These are phyloP conservation scores for maize (Zea mays) DNA, from an alignment of 176 grass and related monocot species.

Conservation along the genomic window Zm-B73-REFERENCE-NAM-5.0 NC_050104.1:115335001-115335500, in stretches of 20 bases:
- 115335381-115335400: constrained; percentile 66
- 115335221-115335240: constrained; percentile 47
- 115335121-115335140: constrained; percentile 80
- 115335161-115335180: constrained; percentile 59
- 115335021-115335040: constrained; percentile 61
- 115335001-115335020: constrained; percentile 67
- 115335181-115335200: constrained; percentile 77
- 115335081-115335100: constrained; percentile 69
- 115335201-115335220: constrained; percentile 67
- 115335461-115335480: constrained; percentile 68
- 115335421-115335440: constrained; percentile 73
- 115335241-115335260: constrained; percentile 71
- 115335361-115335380: constrained; percentile 24
- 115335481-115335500: constrained; percentile 79
- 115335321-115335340: constrained; percentile 39
- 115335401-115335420: constrained; percentile 77
- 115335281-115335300: constrained; percentile 73
- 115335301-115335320: constrained; percentile 52
- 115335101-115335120: constrained; percentile 54
- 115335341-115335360: background rate
- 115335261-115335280: constrained; percentile 93
- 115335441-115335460: constrained; percentile 75
- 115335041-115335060: constrained; percentile 86
- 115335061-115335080: constrained; percentile 61
- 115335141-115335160: constrained; percentile 57